Evolutionary conservation across 306 rosid genomes (phyloP).

Genomic region (Acmispon strigosus): DNA sequence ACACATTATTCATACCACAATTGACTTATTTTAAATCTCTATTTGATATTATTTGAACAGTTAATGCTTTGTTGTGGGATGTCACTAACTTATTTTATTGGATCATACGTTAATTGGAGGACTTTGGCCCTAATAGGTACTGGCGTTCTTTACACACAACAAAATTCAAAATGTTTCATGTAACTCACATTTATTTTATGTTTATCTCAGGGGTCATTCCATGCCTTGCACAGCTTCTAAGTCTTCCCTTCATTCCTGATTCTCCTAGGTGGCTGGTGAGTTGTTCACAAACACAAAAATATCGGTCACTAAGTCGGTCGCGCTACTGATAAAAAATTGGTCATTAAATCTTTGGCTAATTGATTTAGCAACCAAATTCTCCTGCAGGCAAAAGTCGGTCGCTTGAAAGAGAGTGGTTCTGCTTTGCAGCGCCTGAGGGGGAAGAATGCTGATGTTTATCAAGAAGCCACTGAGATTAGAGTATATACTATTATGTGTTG

Average conservation of each 20-base stretch:
- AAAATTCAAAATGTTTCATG: neutral
- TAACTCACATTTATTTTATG: neutral
- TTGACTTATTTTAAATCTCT: too few relatives aligned
- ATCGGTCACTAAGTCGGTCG: too few relatives aligned
- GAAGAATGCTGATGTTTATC: constrained; percentile 41
- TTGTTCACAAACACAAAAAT: neutral
- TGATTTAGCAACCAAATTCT: too few relatives aligned
- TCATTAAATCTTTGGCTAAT: too few relatives aligned
- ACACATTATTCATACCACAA: too few relatives aligned
- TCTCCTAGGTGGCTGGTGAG: constrained; percentile 97
- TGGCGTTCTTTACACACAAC: neutral
- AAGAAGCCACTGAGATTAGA: constrained; percentile 67
- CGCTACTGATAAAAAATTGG: too few relatives aligned
- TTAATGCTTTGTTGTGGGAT: constrained; percentile 58
- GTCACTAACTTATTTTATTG: constrained; percentile 57
- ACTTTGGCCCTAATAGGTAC: constrained; percentile 50
- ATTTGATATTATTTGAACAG: constrained; percentile 37
- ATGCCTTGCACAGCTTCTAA: constrained; percentile 52
- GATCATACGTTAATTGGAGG: constrained; percentile 56
- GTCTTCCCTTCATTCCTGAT: constrained; percentile 72
- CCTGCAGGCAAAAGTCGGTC: constrained; percentile 63
- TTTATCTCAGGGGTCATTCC: constrained; percentile 48
- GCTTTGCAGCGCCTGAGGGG: constrained; percentile 74
- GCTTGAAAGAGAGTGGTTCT: constrained; percentile 44
- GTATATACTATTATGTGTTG: constrained; percentile 29